phyloP scores from a whole-genome alignment of 257 asterid species.

The Petunia axillaris region DNA sequence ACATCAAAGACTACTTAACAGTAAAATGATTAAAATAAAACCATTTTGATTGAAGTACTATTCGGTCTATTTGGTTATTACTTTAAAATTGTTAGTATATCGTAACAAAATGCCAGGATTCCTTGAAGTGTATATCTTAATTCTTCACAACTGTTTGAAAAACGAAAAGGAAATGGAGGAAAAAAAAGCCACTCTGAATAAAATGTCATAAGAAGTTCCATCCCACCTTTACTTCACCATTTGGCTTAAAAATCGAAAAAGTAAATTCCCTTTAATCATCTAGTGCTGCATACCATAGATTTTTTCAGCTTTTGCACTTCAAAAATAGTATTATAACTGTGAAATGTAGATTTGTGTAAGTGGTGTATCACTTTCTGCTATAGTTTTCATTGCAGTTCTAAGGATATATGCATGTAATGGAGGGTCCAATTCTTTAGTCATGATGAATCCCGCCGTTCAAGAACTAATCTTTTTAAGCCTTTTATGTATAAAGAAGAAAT shows the following conservation, averaged over 20 bases:
- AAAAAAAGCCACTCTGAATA: background rate
- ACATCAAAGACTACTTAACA: background rate
- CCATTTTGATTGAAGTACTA: background rate
- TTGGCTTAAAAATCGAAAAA: background rate
- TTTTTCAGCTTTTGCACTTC: background rate
- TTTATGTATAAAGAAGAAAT: constrained; percentile 34
- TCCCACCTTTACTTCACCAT: background rate
- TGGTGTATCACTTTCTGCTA: background rate
- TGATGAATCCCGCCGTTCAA: constrained; percentile 76
- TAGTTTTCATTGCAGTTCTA: background rate
- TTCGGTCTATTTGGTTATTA: background rate
- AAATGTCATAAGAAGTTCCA: background rate
- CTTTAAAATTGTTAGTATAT: background rate
- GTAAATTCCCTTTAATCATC: background rate
- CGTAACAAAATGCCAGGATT: background rate
- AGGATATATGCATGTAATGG: constrained; percentile 26
- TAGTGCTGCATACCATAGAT: background rate
- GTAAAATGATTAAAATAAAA: background rate
- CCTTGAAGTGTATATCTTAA: background rate
- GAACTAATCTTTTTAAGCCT: constrained; percentile 36
- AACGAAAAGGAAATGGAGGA: background rate
- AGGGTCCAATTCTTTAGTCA: constrained; percentile 58
- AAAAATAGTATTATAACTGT: background rate
- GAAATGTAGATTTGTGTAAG: background rate
- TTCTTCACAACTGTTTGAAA: background rate